These are phyloP conservation scores for Astragalus glycyphyllos DNA, from an alignment of 306 rosid genomes.

Conservation along the genomic window DNA sequence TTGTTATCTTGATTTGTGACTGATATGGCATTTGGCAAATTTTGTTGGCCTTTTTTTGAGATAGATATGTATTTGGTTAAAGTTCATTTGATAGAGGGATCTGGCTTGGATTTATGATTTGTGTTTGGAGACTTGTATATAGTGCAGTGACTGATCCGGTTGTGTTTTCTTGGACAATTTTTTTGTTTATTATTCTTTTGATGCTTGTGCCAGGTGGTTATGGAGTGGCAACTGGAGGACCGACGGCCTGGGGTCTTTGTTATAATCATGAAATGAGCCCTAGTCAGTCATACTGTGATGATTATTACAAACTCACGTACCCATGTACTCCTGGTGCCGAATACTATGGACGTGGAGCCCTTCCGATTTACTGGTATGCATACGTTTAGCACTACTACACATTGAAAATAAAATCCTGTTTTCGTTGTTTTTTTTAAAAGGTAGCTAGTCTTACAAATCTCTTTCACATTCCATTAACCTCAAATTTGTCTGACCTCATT, in stretches of 20 bases:
- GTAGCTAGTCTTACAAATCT: slow-evolving; percentile 15
- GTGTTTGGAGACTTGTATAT: not conserved
- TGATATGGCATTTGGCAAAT: slow-evolving; percentile 13
- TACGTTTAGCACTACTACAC: not conserved
- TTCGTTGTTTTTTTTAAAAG: not conserved
- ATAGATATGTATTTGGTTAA: not conserved
- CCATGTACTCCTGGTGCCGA: slow-evolving; percentile 93
- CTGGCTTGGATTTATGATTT: slow-evolving; percentile 26
- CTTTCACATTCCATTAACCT: not conserved
- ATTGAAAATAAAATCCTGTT: not conserved
- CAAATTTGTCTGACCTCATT: slow-evolving; percentile 11
- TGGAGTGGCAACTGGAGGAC: slow-evolving; percentile 99
- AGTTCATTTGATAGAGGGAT: slow-evolving; percentile 15
- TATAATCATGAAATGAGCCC: slow-evolving; percentile 97
- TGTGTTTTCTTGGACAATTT: slow-evolving; percentile 6
- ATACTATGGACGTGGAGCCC: slow-evolving; percentile 97
- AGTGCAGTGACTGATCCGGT: slow-evolving; percentile 10
- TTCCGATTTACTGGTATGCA: slow-evolving; percentile 88
- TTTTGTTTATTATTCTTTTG: slow-evolving; percentile 23
- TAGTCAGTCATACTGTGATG: slow-evolving; percentile 85
- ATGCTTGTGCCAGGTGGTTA: slow-evolving; percentile 79
- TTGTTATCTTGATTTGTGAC: not conserved
- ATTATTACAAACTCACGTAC: slow-evolving; percentile 74
- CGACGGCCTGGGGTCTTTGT: slow-evolving; percentile 94
- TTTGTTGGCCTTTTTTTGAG: not conserved